Evolutionary conservation across 2,329 filamentous ascomycete species (phyloP), one percentile per base, ranked within the genome.

Genomic region (Hirsutella thompsonii): DNA sequence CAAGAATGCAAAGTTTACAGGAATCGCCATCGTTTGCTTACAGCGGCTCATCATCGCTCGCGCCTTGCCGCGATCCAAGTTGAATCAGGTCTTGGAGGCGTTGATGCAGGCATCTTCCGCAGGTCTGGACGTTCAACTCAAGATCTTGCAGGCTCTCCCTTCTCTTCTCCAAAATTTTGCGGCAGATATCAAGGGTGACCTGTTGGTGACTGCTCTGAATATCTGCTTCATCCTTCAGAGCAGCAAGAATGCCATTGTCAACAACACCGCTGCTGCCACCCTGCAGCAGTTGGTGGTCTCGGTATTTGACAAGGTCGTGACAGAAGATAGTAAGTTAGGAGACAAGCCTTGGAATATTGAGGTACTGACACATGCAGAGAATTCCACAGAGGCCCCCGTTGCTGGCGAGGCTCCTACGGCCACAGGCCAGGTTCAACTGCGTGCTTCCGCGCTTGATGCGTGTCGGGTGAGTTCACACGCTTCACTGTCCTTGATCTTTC

Each of bases 241-340:
- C 42, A 92, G 84, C 60, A 96, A 95, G 63, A 93, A 89, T 64
- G 79, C 81, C 20, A 88, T 94, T 39, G 88, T 98, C 51, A 93
- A 90, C 56, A 93, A 93, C 52, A 96, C 93, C 1, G 92, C 92
- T 9, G 87, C 90, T 20, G 92, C 92, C n/a, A 96, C 92, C 2
- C 67, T 98, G 41, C 90, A 95, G 61, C 92, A 96, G 59, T 74
- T 98, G 13, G 81, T 96, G 8, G 86, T 92, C 26, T 83, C 85
- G 1, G 83, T 94, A 0, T 96, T 95, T 60, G 92, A 96, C 57
- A 92, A 93, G 58, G 87, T 95, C 2, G 75, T 80, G 1, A 66
- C 68, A 5, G 88, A 95, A 66, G 88, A 95, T 57, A 80, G 80
- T 82, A 62, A 58, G 76, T 69, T n/a, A n/a, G n/a, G n/a, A n/a